Evolutionary conservation across 1,284 basidiomycete genomes (phyloP).

Genomic region (Somion occarium): DNA sequence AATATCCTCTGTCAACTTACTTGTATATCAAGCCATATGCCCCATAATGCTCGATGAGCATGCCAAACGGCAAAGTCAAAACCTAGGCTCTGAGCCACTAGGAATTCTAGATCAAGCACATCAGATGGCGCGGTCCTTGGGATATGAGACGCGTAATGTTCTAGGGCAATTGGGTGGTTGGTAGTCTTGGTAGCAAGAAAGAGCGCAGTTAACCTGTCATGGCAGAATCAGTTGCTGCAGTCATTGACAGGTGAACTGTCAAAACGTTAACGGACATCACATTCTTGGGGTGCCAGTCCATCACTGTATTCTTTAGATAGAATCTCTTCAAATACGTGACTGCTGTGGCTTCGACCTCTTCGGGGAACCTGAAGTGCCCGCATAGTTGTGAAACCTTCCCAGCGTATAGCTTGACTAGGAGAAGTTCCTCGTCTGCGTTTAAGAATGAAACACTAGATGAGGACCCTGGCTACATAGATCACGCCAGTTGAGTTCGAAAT

Average conservation of each 20-base stretch:
- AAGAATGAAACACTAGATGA: slow-evolving; percentile 70
- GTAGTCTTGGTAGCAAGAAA: slow-evolving; percentile 97
- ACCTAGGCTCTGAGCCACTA: slow-evolving; percentile 87
- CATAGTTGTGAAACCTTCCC: slow-evolving; percentile 85
- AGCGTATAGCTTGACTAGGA: slow-evolving; percentile 88
- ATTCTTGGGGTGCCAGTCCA: slow-evolving; percentile 99
- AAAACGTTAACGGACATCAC: slow-evolving; percentile 76
- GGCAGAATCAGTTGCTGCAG: not conserved
- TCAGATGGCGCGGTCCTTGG: slow-evolving; percentile 76
- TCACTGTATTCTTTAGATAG: slow-evolving; percentile 96
- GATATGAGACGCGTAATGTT: slow-evolving; percentile 77
- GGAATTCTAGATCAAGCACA: slow-evolving; percentile 91
- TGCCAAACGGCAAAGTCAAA: slow-evolving; percentile 96
- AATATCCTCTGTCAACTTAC: slow-evolving; percentile 41
- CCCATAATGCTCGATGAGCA: slow-evolving; percentile 85
- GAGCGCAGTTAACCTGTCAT: slow-evolving; percentile 82
- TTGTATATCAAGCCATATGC: slow-evolving; percentile 89
- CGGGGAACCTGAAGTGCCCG: slow-evolving; percentile 81
- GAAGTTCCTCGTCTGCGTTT: slow-evolving; percentile 77
- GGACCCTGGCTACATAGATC: slow-evolving; percentile 51
- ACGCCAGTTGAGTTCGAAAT: slow-evolving; percentile 10
- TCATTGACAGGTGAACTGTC: slow-evolving; percentile 1
- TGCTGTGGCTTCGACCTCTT: slow-evolving; percentile 91
- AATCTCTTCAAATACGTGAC: slow-evolving; percentile 93
- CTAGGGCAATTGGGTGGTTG: slow-evolving; percentile 86